Evolutionary conservation across 352 stramenopile genomes (phyloP).

Genomic region (Globisporangium spinosum): DNA sequence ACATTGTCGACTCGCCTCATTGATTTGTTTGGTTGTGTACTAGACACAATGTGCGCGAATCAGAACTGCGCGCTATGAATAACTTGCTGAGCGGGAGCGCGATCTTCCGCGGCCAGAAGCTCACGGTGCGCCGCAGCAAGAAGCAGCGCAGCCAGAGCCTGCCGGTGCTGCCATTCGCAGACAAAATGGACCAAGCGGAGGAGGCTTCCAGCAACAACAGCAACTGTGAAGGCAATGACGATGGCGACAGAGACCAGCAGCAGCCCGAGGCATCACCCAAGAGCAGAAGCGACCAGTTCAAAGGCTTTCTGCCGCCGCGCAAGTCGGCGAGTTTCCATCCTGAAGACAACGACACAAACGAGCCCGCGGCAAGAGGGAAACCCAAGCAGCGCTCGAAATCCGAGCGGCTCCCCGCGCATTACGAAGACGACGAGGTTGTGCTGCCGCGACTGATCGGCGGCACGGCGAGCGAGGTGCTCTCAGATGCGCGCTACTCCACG

Average conservation of each 20-base stretch:
- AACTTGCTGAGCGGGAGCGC: constrained; percentile 36
- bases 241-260: background rate
- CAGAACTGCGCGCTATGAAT: constrained; percentile 51
- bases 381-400: constrained; percentile 36
- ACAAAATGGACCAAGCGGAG: constrained; percentile 10
- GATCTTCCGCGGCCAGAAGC: constrained; percentile 36
- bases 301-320: constrained; percentile 2
- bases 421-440: constrained; percentile 34
- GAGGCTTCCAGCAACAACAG: background rate
- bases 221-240: background rate
- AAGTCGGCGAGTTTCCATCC: constrained; percentile 15
- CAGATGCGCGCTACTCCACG: constrained; percentile 28
- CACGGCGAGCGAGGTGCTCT: constrained; percentile 41
- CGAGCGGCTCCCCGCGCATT: constrained; percentile 23
- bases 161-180: constrained; percentile 22
- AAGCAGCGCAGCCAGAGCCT: constrained; percentile 47
- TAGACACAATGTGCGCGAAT: constrained; percentile 48
- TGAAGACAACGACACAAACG: constrained; percentile 1
- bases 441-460: constrained; percentile 49
- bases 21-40: background rate
- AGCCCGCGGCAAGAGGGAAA: background rate
- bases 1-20: background rate
- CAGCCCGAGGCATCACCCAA: constrained; percentile 18
- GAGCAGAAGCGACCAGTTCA: constrained; percentile 17
- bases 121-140: constrained; percentile 31